These are phyloP conservation scores for Xylaria grammica DNA, from an alignment of 495 filamentous ascomycete genomes.

Conservation along the genomic window DNA sequence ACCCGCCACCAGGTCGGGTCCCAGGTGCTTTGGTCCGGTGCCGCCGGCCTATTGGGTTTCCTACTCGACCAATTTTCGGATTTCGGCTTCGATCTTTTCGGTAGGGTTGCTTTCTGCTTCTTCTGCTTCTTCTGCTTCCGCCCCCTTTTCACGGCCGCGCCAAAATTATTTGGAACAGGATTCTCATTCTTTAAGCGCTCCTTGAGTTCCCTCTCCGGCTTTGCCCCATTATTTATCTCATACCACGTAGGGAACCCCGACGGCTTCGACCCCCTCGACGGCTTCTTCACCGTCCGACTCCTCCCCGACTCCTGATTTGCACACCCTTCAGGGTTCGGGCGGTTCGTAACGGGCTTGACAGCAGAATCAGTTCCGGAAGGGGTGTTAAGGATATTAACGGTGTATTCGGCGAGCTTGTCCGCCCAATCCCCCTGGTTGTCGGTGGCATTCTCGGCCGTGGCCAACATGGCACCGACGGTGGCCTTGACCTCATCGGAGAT, in stretches of 20 bases:
- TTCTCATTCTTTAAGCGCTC: too few relatives aligned
- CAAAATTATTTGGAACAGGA: too few relatives aligned
- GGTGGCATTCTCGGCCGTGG: not conserved
- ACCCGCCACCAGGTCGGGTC: conserved; percentile 27
- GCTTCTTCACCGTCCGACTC: not conserved
- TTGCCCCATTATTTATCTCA: too few relatives aligned
- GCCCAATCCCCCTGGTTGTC: conserved; percentile 23
- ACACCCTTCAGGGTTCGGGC: too few relatives aligned
- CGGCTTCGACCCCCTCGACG: not conserved
- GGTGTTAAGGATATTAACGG: conserved; percentile 5
- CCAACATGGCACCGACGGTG: conserved; percentile 4
- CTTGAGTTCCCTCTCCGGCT: too few relatives aligned
- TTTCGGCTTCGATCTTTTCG: too few relatives aligned
- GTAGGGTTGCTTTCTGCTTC: too few relatives aligned
- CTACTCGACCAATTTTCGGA: not conserved
- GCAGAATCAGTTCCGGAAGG: too few relatives aligned
- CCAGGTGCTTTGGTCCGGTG: conserved; percentile 11
- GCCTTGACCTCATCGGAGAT: conserved; percentile 13
- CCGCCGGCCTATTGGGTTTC: conserved; percentile 10
- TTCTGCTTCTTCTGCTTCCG: not conserved
- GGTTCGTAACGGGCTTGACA: too few relatives aligned
- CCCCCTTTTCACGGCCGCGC: too few relatives aligned
- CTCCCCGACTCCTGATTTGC: not conserved
- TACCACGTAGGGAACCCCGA: too few relatives aligned
- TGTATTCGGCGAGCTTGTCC: conserved; percentile 7